Evolutionary conservation across 441 rosid genomes (phyloP), one percentile per base, ranked within the genome.

Genomic region (Populus trichocarpa): DNA sequence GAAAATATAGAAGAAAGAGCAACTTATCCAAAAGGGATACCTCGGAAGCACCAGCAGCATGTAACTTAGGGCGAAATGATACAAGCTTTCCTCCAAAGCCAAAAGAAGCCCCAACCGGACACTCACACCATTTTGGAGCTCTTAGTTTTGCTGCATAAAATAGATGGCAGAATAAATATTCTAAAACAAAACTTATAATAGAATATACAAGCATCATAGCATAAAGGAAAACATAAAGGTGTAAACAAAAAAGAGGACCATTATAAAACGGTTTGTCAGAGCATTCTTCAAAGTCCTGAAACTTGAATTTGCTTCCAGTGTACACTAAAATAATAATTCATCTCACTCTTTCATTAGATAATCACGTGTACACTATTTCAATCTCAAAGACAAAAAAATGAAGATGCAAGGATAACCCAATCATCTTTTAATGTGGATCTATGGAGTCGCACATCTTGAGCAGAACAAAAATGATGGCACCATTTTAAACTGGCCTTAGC

Each of bases 51-150:
- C 75, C 79, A 75, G 78, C 74, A 53, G 86, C 12, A 76, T 90
- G 77, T 80, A 87, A 40, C 86, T 53, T 85, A 4, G 94, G 82
- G 67, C 81, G 88, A 88, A 92, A 97, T 1, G 99, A 91, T 65
- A 97, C 92, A 84, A 97, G 92, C 90, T 95, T 93, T 81, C 99
- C 99, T 74, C 99, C 99, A 90, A 97, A 95, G 66, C 99, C 99
- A 92, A 93, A 95, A 78, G 99, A 95, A 40, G 88, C 97, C 69
- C 99, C 99, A 79, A 88, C 98, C 53, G 96, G 96, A 70, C 98
- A 90, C 84, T 90, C 92, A 74, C 87, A 92, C 99, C 99, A 97
- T 87, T 95, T 93, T 78, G 99, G 99, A 81, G 99, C 99, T 89
- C 86, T 90, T 73, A 92, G 46, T 68, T 91, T 81, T 74, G 84